Evolutionary conservation across 2,329 filamentous ascomycete species (phyloP), one percentile per base, ranked within the genome.

Genomic region (Penicillium verrucosum): DNA sequence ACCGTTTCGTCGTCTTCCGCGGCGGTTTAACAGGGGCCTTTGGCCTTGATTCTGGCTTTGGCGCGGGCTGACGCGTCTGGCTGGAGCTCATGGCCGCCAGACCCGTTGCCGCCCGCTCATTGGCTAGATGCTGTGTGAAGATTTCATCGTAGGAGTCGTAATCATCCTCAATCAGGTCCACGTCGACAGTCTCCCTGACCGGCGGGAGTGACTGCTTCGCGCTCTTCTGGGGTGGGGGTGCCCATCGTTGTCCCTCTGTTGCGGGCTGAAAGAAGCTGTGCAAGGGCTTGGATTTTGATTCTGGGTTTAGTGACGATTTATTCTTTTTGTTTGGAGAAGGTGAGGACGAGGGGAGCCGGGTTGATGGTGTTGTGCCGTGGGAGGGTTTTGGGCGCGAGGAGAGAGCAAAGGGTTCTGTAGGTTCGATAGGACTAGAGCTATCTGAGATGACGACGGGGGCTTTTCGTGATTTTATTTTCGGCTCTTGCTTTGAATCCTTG

Each of bases 201-300:
- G 55, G 30, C 6, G 59, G 51, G 7, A 63, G 18, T 2, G 61
- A 29, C n/a, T 52, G 60, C 30, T 58, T 58, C 40, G 67, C 64
- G 41, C 67, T 66, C 40, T 68, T 68, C 38, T 60, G 67, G 14
- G 66, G 61, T 12, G 71, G 67, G 14, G 66, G 61, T 12, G 71
- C 67, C 73, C 73, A 75, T 70, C 73, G 68, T 53, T 77, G 71
- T 42, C 73, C 70, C 32, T 75, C 70, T 21, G 66, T 72, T n/a
- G 71, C 69, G 34, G 72, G 69, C 14, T 65, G 65, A 51, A 78
- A 78, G 60, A 77, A 78, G n/a, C 60, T 70, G 41, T 76, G 72
- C 14, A 79, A 59, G 1, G 76, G 75, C 47, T 70, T 75, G 4
- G 65, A 62, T 43, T 68, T 66, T 5, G 60, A 44, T 11, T 41